Evolutionary conservation across 2,329 filamentous ascomycete genomes (phyloP), one percentile per base, ranked within the genome.

Genomic region (Neodidymelliopsis sp.): DNA sequence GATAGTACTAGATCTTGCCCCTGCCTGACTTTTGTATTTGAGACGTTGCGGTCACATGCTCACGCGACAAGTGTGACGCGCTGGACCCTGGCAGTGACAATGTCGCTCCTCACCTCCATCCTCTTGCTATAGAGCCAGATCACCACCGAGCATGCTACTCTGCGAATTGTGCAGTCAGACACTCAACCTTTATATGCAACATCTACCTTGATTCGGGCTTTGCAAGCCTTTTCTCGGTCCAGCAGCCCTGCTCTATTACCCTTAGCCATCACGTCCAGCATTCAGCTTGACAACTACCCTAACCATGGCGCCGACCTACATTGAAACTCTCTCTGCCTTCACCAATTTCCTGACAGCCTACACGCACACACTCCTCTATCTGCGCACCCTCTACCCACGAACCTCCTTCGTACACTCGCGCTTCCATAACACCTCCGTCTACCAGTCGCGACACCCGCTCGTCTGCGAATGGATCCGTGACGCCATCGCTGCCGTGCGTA

Each of bases 381-480:
- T 94, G 65, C 89, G 92, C 61, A 74, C 75, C 51, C 84, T 96
- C 65, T 97, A 97, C 73, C 91, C 92, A 0, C 73, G 77, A 37
- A 75, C 83, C 20, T 90, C 90, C 25, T 97, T 96, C 75, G 82
- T 93, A 49, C 84, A 87, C 30, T 84, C 87, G 28, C 84, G 88
- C 56, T 91, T 90, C 63, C 92, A 92, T 79, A 91, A 93, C 75
- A 86, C 91, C 49, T 83, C 90, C 22, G 88, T 95, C 34, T 87
- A 89, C 63, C 91, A 96, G 70, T 93, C 85, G 52, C 88, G 91
- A 49, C 91, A 96, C 72, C 90, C 92, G 0, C 84, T 84, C 61
- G 88, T 96, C 57, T 95, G 90, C 79, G 78, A 84, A 63, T 97
- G 92, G 89, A 85, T 96, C 73, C 84, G 81, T 67, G 89, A 94